Conservation (phyloP, 192 early-diverging fungal species). For the Mortierella alpina region DNA sequence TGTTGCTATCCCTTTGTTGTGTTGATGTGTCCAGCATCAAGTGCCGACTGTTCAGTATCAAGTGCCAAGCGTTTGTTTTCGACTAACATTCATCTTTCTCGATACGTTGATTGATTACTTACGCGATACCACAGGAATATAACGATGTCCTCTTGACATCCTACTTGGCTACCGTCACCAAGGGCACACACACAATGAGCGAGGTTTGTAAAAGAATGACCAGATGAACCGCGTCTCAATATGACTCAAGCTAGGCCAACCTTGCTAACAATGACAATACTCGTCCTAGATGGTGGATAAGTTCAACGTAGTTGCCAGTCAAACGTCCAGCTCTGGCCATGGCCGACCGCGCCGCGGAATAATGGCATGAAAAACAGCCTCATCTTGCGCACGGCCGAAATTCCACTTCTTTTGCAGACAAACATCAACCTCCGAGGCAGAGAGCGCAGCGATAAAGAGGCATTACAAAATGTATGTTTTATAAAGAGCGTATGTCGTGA, state of each 20-base stretch:
- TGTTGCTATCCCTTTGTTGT: not conserved
- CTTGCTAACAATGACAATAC: not conserved
- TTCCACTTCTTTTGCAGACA: too few species aligned
- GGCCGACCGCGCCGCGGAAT: slow-evolving; percentile 36
- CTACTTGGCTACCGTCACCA: slow-evolving; percentile 82
- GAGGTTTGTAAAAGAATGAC: slow-evolving; percentile 55
- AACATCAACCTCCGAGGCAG: not conserved
- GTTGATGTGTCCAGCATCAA: not conserved
- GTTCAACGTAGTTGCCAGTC: slow-evolving; percentile 37
- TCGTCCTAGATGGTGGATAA: slow-evolving; percentile 40
- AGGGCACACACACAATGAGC: slow-evolving; percentile 73
- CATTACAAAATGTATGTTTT: not conserved
- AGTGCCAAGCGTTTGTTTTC: not conserved
- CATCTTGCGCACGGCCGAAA: too few species aligned
- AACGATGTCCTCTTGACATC: slow-evolving; percentile 83
- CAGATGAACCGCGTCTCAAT: not conserved
- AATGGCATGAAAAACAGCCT: slow-evolving; percentile 7
- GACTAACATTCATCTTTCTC: not conserved
- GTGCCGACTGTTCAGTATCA: not conserved
- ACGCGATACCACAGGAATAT: slow-evolving; percentile 70
- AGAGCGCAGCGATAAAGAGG: not conserved
- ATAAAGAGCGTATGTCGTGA: not conserved
- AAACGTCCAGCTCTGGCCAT: slow-evolving; percentile 10
- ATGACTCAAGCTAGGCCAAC: not conserved
- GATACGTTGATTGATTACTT: not conserved